Percentiles rank a stretch among this genome's conserved stretches.
Conservation (phyloP, 208 protist species). For the Leishmania aethiopica region DNA sequence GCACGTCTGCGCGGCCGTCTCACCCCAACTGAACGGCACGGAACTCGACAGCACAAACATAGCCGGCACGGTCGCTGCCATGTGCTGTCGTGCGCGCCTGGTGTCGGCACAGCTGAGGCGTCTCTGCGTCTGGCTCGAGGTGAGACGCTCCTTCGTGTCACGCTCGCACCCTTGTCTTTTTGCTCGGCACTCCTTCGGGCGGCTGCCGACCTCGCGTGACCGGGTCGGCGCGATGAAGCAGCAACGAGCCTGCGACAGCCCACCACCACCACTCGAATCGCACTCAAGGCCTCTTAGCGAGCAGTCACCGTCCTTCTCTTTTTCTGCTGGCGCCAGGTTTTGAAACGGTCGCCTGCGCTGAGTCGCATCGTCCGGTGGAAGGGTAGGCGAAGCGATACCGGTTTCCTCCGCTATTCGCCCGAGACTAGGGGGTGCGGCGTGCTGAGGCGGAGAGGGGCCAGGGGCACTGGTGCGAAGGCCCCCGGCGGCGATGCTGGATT, state of each 20-base stretch:
- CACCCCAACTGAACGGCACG: slow-evolving; percentile 1
- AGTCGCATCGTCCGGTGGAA: not conserved
- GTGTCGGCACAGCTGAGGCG: not conserved
- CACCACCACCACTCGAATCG: not conserved
- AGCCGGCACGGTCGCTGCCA: not conserved
- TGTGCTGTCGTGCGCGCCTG: not conserved
- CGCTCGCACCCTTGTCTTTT: not conserved
- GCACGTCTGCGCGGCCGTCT: slow-evolving; percentile 2
- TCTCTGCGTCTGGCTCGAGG: not conserved
- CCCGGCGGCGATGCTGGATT: not conserved
- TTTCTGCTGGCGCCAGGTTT: not conserved
- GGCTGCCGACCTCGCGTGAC: not conserved
- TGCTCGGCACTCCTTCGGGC: not conserved
- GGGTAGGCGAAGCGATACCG: not conserved
- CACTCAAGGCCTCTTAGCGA: not conserved
- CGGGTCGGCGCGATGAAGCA: slow-evolving; percentile 2
- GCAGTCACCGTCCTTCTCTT: not conserved
- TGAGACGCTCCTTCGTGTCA: not conserved
- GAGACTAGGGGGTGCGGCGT: not conserved
- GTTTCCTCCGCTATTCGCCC: not conserved
- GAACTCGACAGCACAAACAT: slow-evolving; percentile 21
- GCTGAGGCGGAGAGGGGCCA: not conserved
- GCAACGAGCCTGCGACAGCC: not conserved
- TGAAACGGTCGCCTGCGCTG: not conserved
- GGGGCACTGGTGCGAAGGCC: not conserved